These are phyloP conservation scores for Cyamopsis tetragonoloba DNA, from an alignment of 306 rosid species.

Conservation along the genomic window DNA sequence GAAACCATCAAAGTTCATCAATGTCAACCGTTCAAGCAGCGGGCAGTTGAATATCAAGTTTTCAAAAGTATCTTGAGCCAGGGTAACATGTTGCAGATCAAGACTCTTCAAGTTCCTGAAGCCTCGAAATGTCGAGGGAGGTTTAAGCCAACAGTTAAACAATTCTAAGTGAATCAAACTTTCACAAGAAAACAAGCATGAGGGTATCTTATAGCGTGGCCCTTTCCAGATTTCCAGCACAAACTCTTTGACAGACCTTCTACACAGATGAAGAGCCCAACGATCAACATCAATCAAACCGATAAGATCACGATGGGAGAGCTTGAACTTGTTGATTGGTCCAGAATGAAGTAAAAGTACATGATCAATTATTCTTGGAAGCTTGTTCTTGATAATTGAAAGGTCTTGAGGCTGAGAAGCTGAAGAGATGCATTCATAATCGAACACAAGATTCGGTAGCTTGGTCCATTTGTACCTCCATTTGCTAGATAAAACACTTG, in stretches of 20 bases:
- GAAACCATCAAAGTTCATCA: constrained; percentile 63
- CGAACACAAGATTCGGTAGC: constrained; percentile 56
- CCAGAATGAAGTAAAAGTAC: constrained; percentile 66
- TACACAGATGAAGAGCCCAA: constrained; percentile 48
- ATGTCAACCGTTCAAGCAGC: constrained; percentile 47
- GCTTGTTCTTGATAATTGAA: constrained; percentile 35
- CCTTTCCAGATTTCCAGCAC: constrained; percentile 62
- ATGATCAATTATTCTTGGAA: constrained; percentile 53
- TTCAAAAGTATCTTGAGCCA: constrained; percentile 53
- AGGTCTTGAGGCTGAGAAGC: constrained; percentile 30
- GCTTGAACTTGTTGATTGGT: constrained; percentile 44
- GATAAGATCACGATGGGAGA: constrained; percentile 46
- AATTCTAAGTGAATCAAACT: constrained; percentile 47
- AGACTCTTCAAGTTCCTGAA: constrained; percentile 58
- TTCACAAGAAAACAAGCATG: constrained; percentile 46
- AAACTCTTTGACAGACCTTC: constrained; percentile 47
- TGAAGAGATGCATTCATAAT: constrained; percentile 27
- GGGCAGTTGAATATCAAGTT: constrained; percentile 49
- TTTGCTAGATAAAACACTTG: constrained; percentile 57
- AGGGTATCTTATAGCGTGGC: constrained; percentile 51
- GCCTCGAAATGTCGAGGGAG: constrained; percentile 51
- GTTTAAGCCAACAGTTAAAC: constrained; percentile 51
- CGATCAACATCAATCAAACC: constrained; percentile 48
- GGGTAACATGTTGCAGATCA: constrained; percentile 63
- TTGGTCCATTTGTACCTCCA: constrained; percentile 67